These are phyloP conservation scores for Ogataea dorogensis DNA, from an alignment of 805 yeast genomes.

Conservation along the genomic window DNA sequence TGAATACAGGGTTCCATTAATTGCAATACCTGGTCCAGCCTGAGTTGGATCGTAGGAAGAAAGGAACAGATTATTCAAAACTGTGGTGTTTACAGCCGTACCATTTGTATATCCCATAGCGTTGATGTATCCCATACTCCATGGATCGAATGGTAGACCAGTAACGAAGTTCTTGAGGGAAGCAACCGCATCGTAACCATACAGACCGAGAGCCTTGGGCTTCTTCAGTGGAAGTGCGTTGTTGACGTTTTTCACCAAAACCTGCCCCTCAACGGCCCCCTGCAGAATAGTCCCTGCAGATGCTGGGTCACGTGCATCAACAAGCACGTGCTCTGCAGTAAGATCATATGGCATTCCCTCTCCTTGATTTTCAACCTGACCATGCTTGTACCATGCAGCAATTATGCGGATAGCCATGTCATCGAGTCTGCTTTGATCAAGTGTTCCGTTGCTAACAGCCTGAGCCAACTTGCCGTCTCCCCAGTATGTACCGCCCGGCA, in stretches of 20 bases:
- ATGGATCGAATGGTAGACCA: constrained; percentile 4
- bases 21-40: constrained; percentile 21
- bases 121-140: constrained; percentile 10
- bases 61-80: constrained; percentile 7
- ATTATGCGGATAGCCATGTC: constrained; percentile 63
- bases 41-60: constrained; percentile 6
- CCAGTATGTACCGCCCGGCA: constrained; percentile 57
- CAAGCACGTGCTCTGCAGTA: constrained; percentile 51
- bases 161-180: constrained; percentile 1
- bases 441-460: constrained; percentile 54
- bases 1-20: constrained; percentile 52
- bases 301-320: constrained; percentile 49
- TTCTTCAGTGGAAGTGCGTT: constrained; percentile 54
- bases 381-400: constrained; percentile 53
- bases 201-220: constrained; percentile 40
- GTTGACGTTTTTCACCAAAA: constrained; percentile 52
- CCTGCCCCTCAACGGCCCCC: constrained; percentile 57
- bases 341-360: constrained; percentile 49
- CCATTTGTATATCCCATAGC: constrained; percentile 13
- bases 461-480: constrained; percentile 50
- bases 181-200: constrained; percentile 19
- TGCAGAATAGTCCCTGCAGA: constrained; percentile 49
- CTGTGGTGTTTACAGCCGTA: constrained; percentile 2
- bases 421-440: constrained; percentile 51
- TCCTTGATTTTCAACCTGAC: constrained; percentile 36